A percentile compares a stretch with the other conserved stretches of the same genome.
Conservation (phyloP, 192 early-diverging fungal genomes). For the Gryganskiella cystojenkinii region DNA sequence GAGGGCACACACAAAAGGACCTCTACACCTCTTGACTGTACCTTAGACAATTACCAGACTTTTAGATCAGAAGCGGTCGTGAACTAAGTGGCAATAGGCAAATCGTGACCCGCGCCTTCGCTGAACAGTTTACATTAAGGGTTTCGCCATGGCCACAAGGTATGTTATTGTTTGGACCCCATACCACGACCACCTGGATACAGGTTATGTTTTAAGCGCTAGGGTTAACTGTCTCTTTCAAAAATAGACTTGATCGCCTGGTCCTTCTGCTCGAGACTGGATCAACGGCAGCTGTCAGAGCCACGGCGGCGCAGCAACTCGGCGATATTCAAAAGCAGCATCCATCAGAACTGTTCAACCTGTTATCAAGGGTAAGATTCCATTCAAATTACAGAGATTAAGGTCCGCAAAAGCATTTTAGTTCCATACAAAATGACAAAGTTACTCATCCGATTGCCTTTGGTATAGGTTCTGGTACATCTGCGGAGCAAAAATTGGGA, state of each 20-base stretch:
- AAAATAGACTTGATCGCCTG: slow-evolving; percentile 88
- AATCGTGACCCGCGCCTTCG: no score
- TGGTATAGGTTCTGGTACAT: slow-evolving; percentile 79
- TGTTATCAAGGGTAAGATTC: slow-evolving; percentile 77
- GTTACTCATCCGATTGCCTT: slow-evolving; percentile 6
- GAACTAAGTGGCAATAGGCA: no score
- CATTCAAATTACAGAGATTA: neutral
- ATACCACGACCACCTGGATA: no score
- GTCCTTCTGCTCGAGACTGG: slow-evolving; percentile 95
- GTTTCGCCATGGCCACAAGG: no score
- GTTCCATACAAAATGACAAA: slow-evolving; percentile 28
- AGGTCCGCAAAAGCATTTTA: neutral
- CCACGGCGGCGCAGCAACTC: slow-evolving; percentile 94
- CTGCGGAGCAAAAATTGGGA: slow-evolving; percentile 94
- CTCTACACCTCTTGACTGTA: no score
- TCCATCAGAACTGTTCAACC: slow-evolving; percentile 89
- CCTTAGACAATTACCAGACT: no score
- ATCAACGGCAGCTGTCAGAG: slow-evolving; percentile 85
- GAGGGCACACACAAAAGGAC: no score
- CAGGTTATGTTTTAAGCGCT: no score
- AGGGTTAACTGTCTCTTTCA: neutral
- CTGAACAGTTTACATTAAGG: no score
- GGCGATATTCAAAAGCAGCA: slow-evolving; percentile 95
- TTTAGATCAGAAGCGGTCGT: no score
- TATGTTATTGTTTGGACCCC: no score